Percentiles rank a stretch among this genome's conserved stretches.
Conservation (phyloP, 139 green algal genomes). For the Chlamydomonas sp. region DNA sequence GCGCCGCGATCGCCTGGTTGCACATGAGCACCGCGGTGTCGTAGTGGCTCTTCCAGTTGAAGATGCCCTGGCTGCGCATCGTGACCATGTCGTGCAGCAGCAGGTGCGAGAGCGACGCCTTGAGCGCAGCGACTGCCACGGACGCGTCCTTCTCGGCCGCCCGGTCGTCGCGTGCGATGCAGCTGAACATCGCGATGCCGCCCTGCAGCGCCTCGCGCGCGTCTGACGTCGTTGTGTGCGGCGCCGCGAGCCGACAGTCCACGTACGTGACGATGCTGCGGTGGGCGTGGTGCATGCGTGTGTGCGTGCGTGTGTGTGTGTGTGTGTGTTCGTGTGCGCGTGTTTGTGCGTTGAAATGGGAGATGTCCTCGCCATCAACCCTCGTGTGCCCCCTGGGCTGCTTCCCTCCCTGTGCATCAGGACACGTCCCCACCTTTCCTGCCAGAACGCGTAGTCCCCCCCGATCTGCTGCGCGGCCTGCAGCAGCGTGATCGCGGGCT, state of each 20-base stretch:
- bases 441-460: slow-evolving; percentile 39
- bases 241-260: slow-evolving; percentile 22
- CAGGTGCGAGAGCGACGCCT: slow-evolving; percentile 23
- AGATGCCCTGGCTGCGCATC: slow-evolving; percentile 24
- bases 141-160: slow-evolving; percentile 32
- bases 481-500: slow-evolving; percentile 21
- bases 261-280: slow-evolving; percentile 22
- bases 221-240: slow-evolving; percentile 26
- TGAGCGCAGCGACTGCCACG: slow-evolving; percentile 26
- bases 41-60: slow-evolving; percentile 36
- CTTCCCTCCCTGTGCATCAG: too few species aligned
- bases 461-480: slow-evolving; percentile 16
- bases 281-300: too few species aligned
- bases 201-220: slow-evolving; percentile 33
- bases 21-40: slow-evolving; percentile 31
- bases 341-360: too few species aligned
- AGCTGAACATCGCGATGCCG: slow-evolving; percentile 36
- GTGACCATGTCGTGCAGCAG: slow-evolving; percentile 25
- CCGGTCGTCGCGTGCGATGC: slow-evolving; percentile 29
- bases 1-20: slow-evolving; percentile 27
- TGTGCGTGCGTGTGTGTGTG: too few species aligned
- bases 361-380: too few species aligned
- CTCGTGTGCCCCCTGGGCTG: too few species aligned
- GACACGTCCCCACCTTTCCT: slow-evolving; percentile 21
- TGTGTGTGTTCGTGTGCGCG: too few species aligned